Evolutionary conservation across 1,284 basidiomycete genomes (phyloP).

Genomic region (Ustilago vetiveriae): DNA sequence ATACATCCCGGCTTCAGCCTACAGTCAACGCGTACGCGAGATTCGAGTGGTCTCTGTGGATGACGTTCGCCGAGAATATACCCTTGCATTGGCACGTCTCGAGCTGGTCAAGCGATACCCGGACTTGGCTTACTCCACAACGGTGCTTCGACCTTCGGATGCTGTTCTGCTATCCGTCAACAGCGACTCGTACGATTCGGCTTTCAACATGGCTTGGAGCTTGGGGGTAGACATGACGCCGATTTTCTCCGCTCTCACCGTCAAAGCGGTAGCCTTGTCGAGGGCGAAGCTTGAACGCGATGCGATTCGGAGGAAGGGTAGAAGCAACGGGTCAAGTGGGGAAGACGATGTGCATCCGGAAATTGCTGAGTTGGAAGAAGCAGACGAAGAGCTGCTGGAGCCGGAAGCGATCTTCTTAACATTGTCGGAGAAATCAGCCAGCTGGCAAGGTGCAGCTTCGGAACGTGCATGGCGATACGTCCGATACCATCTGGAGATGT

Average conservation of each 20-base stretch:
- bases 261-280: conserved; percentile 74
- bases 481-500: conserved; percentile 78
- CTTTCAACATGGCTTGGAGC: conserved; percentile 79
- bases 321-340: not conserved
- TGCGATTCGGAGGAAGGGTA: not conserved
- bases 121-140: conserved; percentile 67
- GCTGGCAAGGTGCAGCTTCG: conserved; percentile 82
- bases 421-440: conserved; percentile 67
- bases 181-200: conserved; percentile 80
- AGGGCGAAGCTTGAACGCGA: conserved; percentile 33
- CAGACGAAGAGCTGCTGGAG: conserved; percentile 50
- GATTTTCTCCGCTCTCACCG: conserved; percentile 80
- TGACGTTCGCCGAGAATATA: conserved; percentile 86
- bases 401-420: conserved; percentile 55
- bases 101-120: conserved; percentile 77
- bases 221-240: conserved; percentile 87
- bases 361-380: conserved; percentile 48
- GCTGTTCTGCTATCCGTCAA: conserved; percentile 84
- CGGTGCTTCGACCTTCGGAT: conserved; percentile 68
- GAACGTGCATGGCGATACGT: conserved; percentile 90
- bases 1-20: conserved; percentile 77
- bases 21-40: conserved; percentile 71
- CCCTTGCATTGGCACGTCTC: conserved; percentile 80
- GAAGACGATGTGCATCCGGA: conserved; percentile 37
- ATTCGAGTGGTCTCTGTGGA: conserved; percentile 81